Percentiles rank a stretch among this genome's conserved stretches.
These are phyloP conservation scores for Botryotinia convoluta DNA, from an alignment of 2,329 filamentous ascomycete genomes.

Conservation along the genomic window DNA sequence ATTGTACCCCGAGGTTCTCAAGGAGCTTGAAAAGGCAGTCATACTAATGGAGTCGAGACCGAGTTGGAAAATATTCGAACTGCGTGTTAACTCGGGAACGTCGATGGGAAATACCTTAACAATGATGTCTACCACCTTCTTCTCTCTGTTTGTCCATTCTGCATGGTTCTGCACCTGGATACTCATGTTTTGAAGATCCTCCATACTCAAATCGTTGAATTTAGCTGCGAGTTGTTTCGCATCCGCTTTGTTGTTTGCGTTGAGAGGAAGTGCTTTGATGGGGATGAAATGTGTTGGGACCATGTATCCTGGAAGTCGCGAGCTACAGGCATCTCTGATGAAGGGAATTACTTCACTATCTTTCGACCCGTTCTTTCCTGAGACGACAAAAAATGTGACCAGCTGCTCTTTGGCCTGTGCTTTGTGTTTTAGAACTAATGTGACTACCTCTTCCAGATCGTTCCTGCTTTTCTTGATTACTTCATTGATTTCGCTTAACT, in stretches of 20 bases:
- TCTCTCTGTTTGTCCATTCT: conserved; percentile 43
- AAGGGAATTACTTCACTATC: conserved; percentile 43
- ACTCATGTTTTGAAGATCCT: conserved; percentile 59
- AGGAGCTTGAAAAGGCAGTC: conserved; percentile 62
- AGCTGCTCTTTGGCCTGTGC: conserved; percentile 78
- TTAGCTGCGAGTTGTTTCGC: conserved; percentile 64
- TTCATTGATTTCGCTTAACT: conserved; percentile 89
- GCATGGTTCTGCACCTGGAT: conserved; percentile 35
- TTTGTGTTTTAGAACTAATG: conserved; percentile 69
- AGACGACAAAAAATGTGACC: conserved; percentile 67
- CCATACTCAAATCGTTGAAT: conserved; percentile 58
- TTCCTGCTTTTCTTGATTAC: conserved; percentile 64
- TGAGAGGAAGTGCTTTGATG: conserved; percentile 71
- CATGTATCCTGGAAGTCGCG: conserved; percentile 80
- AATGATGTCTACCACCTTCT: conserved; percentile 53
- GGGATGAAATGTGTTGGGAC: conserved; percentile 80
- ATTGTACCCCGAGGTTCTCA: conserved; percentile 62
- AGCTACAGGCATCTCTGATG: conserved; percentile 62
- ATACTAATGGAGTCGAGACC: conserved; percentile 87
- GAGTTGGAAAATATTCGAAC: conserved; percentile 75
- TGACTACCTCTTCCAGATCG: conserved; percentile 65
- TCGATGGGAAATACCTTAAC: conserved; percentile 40
- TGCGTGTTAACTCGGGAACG: conserved; percentile 45
- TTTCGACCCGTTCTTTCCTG: conserved; percentile 28
- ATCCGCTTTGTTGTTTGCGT: conserved; percentile 87